Percentiles rank a stretch among this genome's conserved stretches.
Evolutionary conservation across 148 eudicot genomes (phyloP).

Genomic region (Rhododendron williamsianum): DNA sequence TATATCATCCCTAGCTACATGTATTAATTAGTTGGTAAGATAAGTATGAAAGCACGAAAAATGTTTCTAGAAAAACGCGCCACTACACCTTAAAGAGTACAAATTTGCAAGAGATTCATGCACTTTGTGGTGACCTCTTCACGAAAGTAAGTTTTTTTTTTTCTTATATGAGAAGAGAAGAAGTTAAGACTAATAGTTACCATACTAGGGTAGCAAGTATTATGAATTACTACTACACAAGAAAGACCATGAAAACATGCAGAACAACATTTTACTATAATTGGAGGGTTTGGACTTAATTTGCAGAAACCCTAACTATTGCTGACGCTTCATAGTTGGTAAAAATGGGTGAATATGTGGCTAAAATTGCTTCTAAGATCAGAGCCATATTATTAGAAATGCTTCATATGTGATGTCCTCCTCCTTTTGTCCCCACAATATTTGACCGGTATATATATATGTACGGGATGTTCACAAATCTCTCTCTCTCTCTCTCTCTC

Average conservation of each 20-base stretch:
- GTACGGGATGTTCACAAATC: not conserved
- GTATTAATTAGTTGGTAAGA: no score
- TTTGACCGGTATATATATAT: not conserved
- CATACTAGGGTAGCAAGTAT: no score
- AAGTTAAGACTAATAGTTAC: not conserved
- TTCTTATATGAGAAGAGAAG: no score
- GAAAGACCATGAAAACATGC: no score
- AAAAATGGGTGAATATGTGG: not conserved
- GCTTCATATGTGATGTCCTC: not conserved
- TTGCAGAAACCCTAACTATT: no score
- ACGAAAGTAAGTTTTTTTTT: no score
- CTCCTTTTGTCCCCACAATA: not conserved
- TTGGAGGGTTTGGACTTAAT: no score
- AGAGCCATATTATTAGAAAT: not conserved
- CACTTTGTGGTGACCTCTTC: not conserved
- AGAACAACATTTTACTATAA: no score
- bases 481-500: no score
- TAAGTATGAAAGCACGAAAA: not conserved
- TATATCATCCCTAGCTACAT: no score
- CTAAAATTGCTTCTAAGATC: not conserved
- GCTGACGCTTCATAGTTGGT: no score
- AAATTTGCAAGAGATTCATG: not conserved
- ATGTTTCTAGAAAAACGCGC: not conserved
- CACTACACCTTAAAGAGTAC: not conserved
- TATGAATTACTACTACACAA: no score